phyloP scores from a whole-genome alignment of 192 early-diverging fungal species.

The Podila epicladia region DNA sequence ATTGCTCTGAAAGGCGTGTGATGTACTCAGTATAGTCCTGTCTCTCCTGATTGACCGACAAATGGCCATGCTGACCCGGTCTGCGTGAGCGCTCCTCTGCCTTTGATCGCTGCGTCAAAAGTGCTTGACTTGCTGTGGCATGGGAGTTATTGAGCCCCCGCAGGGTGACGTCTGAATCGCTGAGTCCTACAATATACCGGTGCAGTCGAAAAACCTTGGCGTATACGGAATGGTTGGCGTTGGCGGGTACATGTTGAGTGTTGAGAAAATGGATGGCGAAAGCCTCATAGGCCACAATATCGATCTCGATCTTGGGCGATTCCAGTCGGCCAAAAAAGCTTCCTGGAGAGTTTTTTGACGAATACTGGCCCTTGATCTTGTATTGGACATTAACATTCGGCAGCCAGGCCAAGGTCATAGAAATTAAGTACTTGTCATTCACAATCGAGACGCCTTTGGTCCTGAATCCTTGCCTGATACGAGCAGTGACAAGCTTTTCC shows the following conservation, averaged over 20 bases:
- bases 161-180: constrained; percentile 59
- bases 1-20: constrained; percentile 37
- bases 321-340: constrained; percentile 49
- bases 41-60: constrained; percentile 1
- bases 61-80: background rate
- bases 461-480: constrained; percentile 77
- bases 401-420: constrained; percentile 75
- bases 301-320: constrained; percentile 59
- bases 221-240: constrained; percentile 57
- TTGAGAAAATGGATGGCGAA: constrained; percentile 58
- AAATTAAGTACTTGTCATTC: constrained; percentile 63
- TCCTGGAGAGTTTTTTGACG: constrained; percentile 3
- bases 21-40: constrained; percentile 23
- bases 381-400: constrained; percentile 83
- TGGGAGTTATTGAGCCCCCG: constrained; percentile 48
- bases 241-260: constrained; percentile 51
- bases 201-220: constrained; percentile 61
- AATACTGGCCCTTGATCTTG: constrained; percentile 64
- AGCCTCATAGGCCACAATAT: constrained; percentile 56
- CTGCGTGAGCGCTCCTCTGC: constrained; percentile 16
- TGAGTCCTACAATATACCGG: constrained; percentile 54
- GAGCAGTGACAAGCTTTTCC: constrained; percentile 66
- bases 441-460: constrained; percentile 64
- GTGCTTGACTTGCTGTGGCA: constrained; percentile 35
- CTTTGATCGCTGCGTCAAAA: constrained; percentile 37